Percentiles rank a stretch among this genome's conserved stretches.
Evolutionary conservation across 2,329 filamentous ascomycete species (phyloP).

Genomic region (Penicillium concentricum): DNA sequence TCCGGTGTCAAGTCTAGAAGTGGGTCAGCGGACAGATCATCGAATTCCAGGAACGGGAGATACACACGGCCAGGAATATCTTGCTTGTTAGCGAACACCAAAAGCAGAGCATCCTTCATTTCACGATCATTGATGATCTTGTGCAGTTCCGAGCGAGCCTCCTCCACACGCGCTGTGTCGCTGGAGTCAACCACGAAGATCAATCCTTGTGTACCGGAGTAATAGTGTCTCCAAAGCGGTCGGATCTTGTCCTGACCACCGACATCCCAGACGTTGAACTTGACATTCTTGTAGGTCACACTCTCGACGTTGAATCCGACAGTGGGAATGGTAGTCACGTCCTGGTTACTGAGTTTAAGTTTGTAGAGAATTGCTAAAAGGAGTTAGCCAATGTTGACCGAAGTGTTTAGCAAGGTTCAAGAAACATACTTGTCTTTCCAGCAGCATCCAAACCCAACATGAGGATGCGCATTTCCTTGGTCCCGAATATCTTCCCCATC

Average conservation of each 20-base stretch:
- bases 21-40: conserved; percentile 16
- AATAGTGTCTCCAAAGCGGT: conserved; percentile 97
- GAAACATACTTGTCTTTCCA: conserved; percentile 77
- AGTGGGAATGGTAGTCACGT: conserved; percentile 96
- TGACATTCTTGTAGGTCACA: conserved; percentile 98
- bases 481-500: conserved; percentile 98
- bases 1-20: conserved; percentile 70
- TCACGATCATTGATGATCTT: conserved; percentile 97
- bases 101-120: conserved; percentile 89
- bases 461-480: conserved; percentile 97
- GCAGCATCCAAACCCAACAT: conserved; percentile 98
- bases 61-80: conserved; percentile 76
- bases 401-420: neutral
- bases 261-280: conserved; percentile 99
- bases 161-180: conserved; percentile 85
- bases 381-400: neutral
- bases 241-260: conserved; percentile 99
- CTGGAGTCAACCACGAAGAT: conserved; percentile 99
- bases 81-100: conserved; percentile 99
- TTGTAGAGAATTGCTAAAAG: conserved; percentile 89
- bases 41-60: neutral
- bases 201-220: conserved; percentile 90
- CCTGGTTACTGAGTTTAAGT: conserved; percentile 88
- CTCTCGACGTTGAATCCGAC: conserved; percentile 99
- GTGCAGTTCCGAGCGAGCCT: conserved; percentile 89